Conservation (phyloP, 2,329 filamentous ascomycete genomes). For the Zasmidium angulare region DNA sequence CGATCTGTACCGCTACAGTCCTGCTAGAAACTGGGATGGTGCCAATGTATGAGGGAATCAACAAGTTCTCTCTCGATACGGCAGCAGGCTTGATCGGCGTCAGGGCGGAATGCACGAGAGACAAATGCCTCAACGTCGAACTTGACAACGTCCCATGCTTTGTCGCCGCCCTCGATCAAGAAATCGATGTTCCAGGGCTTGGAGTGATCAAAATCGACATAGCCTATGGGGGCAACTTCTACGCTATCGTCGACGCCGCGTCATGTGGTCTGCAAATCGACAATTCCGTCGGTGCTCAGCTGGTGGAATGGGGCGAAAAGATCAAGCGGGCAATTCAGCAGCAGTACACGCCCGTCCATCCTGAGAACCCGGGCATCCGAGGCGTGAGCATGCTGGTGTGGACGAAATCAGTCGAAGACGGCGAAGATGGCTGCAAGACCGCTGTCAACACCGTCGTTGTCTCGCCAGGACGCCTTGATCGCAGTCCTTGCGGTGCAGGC, state of each 20-base stretch:
- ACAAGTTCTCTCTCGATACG: constrained; percentile 44
- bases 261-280: constrained; percentile 39
- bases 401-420: constrained; percentile 36
- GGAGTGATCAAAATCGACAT: constrained; percentile 45
- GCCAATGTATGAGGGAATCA: constrained; percentile 47
- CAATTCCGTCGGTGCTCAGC: constrained; percentile 31
- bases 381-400: constrained; percentile 45
- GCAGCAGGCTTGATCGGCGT: constrained; percentile 46
- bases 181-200: constrained; percentile 43
- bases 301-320: constrained; percentile 46
- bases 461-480: constrained; percentile 47
- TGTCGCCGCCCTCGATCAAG: constrained; percentile 41
- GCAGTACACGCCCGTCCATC: constrained; percentile 42
- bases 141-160: constrained; percentile 51
- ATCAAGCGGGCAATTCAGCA: constrained; percentile 43
- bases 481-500: constrained; percentile 50
- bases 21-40: constrained; percentile 51
- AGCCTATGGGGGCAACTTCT: constrained; percentile 51
- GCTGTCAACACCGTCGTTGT: constrained; percentile 45
- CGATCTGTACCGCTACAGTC: constrained; percentile 46
- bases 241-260: constrained; percentile 43
- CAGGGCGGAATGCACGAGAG: constrained; percentile 43
- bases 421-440: constrained; percentile 31
- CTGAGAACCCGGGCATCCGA: constrained; percentile 43
- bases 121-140: constrained; percentile 46